A percentile compares a stretch with the other conserved stretches of the same genome.
Conservation (phyloP, 805 yeast species). For the Candida methanosorbosa region DNA sequence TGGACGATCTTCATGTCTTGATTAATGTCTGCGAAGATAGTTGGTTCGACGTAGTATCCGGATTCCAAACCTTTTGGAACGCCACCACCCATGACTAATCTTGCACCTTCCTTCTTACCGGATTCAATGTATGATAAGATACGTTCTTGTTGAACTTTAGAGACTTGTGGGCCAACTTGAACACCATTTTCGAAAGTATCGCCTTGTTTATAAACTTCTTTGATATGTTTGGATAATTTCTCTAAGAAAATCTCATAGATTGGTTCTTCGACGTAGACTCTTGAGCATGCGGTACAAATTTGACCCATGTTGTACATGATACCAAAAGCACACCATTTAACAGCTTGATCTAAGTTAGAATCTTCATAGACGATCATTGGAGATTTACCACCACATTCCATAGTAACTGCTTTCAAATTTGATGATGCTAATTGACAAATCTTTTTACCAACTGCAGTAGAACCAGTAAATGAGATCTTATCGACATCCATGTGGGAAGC, state of each 20-base stretch:
- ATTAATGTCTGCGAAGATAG: conserved; percentile 62
- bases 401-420: conserved; percentile 80
- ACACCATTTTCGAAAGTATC: conserved; percentile 72
- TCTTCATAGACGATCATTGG: conserved; percentile 86
- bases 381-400: conserved; percentile 96
- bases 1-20: conserved; percentile 60
- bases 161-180: conserved; percentile 91
- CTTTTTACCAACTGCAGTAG: conserved; percentile 65
- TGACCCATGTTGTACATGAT: conserved; percentile 94
- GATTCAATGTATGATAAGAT: conserved; percentile 66
- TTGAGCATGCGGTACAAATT: conserved; percentile 91
- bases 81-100: conserved; percentile 58
- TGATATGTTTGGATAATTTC: conserved; percentile 46
- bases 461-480: conserved; percentile 64
- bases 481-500: conserved; percentile 48
- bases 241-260: conserved; percentile 70
- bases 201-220: conserved; percentile 54
- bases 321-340: conserved; percentile 68
- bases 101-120: conserved; percentile 83
- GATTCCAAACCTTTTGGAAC: conserved; percentile 30
- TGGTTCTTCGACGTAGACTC: conserved; percentile 80
- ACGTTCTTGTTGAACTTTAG: conserved; percentile 69
- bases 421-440: conserved; percentile 79
- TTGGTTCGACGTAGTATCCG: conserved; percentile 67
- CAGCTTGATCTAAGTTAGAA: conserved; percentile 70